Conservation (phyloP, 1,139 yeast species). For the Meyerozyma smithsonii region DNA sequence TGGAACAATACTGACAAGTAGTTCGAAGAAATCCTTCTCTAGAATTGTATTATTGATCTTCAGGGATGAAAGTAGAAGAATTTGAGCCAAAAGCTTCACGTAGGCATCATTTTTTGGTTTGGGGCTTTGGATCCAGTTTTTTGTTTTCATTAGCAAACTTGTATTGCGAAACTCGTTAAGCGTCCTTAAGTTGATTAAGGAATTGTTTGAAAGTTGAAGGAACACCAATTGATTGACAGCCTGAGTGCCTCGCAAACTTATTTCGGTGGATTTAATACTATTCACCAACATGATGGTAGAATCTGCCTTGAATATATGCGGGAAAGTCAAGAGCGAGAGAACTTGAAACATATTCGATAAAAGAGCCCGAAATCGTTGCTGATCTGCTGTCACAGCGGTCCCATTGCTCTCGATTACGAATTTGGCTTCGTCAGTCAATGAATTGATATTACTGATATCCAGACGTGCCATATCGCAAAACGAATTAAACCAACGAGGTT, state of each 20-base stretch:
- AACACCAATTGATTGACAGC: conserved; percentile 39
- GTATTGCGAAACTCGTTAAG: conserved; percentile 42
- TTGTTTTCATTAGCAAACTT: conserved; percentile 27
- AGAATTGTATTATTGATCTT: conserved; percentile 23
- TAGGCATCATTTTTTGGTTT: conserved; percentile 26
- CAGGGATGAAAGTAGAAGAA: conserved; percentile 28
- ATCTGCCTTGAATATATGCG: conserved; percentile 35
- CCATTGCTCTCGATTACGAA: conserved; percentile 20
- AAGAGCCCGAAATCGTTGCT: conserved; percentile 25
- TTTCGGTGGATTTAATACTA: conserved; percentile 62
- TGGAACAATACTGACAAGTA: conserved; percentile 45
- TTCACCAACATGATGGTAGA: conserved; percentile 38
- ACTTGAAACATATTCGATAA: conserved; percentile 34
- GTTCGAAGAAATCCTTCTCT: conserved; percentile 51
- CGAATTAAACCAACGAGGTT: conserved; percentile 23
- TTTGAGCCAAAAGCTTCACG: conserved; percentile 30
- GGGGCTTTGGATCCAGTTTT: conserved; percentile 24
- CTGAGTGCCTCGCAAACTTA: conserved; percentile 56
- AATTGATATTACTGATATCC: conserved; percentile 23
- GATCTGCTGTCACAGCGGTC: conserved; percentile 14
- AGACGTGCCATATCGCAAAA: conserved; percentile 18
- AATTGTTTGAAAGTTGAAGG: conserved; percentile 56
- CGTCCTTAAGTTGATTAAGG: conserved; percentile 54
- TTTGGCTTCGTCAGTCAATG: conserved; percentile 22
- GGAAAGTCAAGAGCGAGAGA: conserved; percentile 35